Base-by-base conservation (phyloP, 352 stramenopile genomes). In the Pythium aquatile region DNA sequence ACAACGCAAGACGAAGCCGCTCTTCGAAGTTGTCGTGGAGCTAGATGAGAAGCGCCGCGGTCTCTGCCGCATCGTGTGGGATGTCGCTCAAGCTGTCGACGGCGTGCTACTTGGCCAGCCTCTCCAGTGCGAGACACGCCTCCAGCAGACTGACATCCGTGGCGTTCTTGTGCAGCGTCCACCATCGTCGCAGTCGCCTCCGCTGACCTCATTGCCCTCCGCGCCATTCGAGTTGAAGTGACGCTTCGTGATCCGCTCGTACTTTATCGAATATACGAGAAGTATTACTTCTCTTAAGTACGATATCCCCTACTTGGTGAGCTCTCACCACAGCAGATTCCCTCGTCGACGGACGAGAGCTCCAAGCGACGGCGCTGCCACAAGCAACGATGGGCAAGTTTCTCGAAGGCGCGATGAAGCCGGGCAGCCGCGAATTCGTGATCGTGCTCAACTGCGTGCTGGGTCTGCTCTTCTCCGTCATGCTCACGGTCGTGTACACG, bases 11-110 rank as follows among this genome's bases (percentile, higher is more conserved):
- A 75, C 69, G 6, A 74, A 71, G 17, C 83, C 87, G 2, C 81
- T 85, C 10, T 93, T 96, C 55, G 85, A 96, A 28, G 75, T 90
- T 47, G 83, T 97, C 53, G 77, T 97, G 30, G 85, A 96, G 58
- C 55, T 97, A n/a, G 68, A 83, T 26, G 61, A 77, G 37, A 68
- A 70, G 10, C 61, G 67, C 39, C 73, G 65, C 11, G 69, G 90
- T 52, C 64, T 75, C 20, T 97, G 78, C 67, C 61, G 69, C 14
- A 79, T 97, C 37, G 78, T 92, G 52, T 83, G 69, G 64, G 62
- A 94, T 66, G 73, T 76, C 13, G 79, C 68, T 1, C 70, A 77
- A 13, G 82, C 86, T 5, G 85, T 94, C 8, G 85, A 94, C 65
- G 71, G 55, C 28, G 75, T 91, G 7, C 58, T 94, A 2, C 59